phyloP scores from a whole-genome alignment of 148 eudicot genomes.

The Rhododendron ferrugineum region DNA sequence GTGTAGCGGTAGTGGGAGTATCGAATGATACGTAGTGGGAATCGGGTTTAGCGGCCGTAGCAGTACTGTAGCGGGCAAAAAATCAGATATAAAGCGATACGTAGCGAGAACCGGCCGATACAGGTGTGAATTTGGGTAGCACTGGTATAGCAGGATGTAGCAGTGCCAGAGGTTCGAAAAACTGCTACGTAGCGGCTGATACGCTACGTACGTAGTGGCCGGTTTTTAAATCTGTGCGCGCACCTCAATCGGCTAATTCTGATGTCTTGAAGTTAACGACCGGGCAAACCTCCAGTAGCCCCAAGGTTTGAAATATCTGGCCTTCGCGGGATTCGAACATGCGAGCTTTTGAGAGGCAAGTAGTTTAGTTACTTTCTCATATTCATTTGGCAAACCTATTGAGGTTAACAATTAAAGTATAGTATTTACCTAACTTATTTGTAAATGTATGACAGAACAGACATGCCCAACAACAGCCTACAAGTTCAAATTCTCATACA shows the following conservation, averaged over 20 bases:
- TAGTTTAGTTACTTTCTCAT: neutral
- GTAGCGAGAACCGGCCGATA: neutral
- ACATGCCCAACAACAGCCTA: neutral
- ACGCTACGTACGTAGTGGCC: neutral
- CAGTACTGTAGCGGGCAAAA: too few relatives aligned
- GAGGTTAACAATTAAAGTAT: neutral
- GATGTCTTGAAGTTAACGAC: neutral
- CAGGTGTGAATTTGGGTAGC: too few relatives aligned
- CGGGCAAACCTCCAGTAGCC: neutral
- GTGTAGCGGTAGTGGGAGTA: too few relatives aligned
- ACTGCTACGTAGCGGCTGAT: neutral
- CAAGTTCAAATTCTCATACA: neutral
- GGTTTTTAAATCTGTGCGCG: too few relatives aligned
- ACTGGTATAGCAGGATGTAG: neutral
- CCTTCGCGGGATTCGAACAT: neutral
- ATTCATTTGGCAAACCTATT: too few relatives aligned
- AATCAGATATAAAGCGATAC: too few relatives aligned
- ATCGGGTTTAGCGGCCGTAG: too few relatives aligned
- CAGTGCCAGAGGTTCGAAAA: neutral
- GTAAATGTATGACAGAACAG: neutral
- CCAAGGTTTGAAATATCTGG: too few relatives aligned
- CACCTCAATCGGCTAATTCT: too few relatives aligned
- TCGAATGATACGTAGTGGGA: neutral
- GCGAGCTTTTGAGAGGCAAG: neutral
- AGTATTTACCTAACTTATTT: neutral